Evolutionary conservation across 2,329 filamentous ascomycete species (phyloP), one percentile per base, ranked within the genome.

Genomic region (Aspergillus sojae): DNA sequence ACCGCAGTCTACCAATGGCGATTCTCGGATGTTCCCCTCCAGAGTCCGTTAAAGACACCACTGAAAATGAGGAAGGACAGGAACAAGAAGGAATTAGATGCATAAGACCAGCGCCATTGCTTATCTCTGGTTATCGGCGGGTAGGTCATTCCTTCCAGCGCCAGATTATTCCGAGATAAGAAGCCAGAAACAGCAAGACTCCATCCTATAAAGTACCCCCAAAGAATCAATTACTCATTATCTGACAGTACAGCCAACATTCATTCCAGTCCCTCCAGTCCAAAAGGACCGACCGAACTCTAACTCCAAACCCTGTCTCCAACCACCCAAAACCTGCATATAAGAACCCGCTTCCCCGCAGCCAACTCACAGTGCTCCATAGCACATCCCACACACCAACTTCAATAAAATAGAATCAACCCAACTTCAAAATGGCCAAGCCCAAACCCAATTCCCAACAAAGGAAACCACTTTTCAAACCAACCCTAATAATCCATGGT

Each of bases 401-500:
- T 12, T 23, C 43, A 46, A 14, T 1, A 46, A 21, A 11, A 46
- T n/a, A 19, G 39, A 46, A 7, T 5, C 23, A 14, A 14, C 14
- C 11, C 23, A 26, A 23, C 10, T 7, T 23, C 23, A n/a, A 50
- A 50, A 54, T 54, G 30, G 7, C 52, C 32, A 6, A 41, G 23
- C 28, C 26, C 11, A 16, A 36, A 9, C 53, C 23, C 30, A 39
- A 28, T 19, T 19, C 7, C 16, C 61, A 39, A 57, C 62, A 4
- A 10, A 21, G n/a, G 28, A 55, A 34, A 2, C 39, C 55, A 23
- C 65, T 57, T 7, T 81, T 80, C 67, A 78, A 75, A 70, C 88
- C 89, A 4, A 83, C 88, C 11, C 74, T 91, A 36, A 89, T 91
- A 72, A 86, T 92, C 71, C 89, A 92, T 71, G 91, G 90, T 72